A percentile compares a stretch with the other conserved stretches of the same genome.
phyloP scores from a whole-genome alignment of 2,329 filamentous ascomycete species.

The Exophiala bonariae region DNA sequence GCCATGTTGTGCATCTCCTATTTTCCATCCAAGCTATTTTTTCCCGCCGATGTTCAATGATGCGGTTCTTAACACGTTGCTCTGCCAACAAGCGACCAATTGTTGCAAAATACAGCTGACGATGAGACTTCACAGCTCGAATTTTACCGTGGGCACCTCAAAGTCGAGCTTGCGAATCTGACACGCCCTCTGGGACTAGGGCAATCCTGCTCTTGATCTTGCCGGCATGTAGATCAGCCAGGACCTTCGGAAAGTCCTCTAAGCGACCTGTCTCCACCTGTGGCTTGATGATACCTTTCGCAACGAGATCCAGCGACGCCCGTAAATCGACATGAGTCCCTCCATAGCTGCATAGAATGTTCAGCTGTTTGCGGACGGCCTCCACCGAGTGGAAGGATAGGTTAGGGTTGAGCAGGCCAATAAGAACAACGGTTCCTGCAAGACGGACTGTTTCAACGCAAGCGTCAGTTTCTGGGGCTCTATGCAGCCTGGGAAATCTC shows the following conservation, averaged over 20 bases:
- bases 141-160: too few species aligned
- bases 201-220: conserved; percentile 20
- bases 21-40: too few species aligned
- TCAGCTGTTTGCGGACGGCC: conserved; percentile 10
- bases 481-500: too few species aligned
- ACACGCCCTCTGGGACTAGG: conserved; percentile 13
- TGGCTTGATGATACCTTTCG: conserved; percentile 13
- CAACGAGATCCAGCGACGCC: conserved; percentile 13
- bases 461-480: too few species aligned
- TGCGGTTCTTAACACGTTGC: too few species aligned
- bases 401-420: conserved; percentile 10
- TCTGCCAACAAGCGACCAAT: too few species aligned
- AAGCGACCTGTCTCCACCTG: conserved; percentile 15
- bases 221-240: conserved; percentile 16
- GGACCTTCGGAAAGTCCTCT: conserved; percentile 10
- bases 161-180: background rate
- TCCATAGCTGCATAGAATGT: conserved; percentile 18
- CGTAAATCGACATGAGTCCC: conserved; percentile 11
- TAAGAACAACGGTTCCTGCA: conserved; percentile 15
- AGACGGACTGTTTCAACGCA: conserved; percentile 8
- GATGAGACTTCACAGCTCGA: too few species aligned
- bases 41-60: too few species aligned
- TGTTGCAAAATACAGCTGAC: too few species aligned
- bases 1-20: too few species aligned
- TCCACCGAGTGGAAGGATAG: conserved; percentile 4